Percentiles rank a stretch among this genome's conserved stretches.
Conservation (phyloP, 352 stramenopile species). For the Phytophthora meadii region DNA sequence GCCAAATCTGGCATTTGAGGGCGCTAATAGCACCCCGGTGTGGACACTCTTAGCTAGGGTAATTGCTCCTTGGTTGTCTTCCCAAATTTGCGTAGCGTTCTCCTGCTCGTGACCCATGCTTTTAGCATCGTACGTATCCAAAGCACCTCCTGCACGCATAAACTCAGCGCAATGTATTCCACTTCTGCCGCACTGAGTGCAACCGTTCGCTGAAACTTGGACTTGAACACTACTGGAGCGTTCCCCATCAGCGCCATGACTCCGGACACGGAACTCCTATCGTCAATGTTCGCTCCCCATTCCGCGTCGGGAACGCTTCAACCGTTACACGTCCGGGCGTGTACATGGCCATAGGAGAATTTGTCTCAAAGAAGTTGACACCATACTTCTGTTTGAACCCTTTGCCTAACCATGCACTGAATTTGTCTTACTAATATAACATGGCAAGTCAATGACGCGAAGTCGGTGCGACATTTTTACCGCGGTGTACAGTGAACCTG, state of each 20-base stretch:
- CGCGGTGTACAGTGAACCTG: too few relatives aligned
- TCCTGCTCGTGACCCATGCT: conserved; percentile 5
- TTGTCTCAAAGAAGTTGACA: too few relatives aligned
- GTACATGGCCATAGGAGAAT: too few relatives aligned
- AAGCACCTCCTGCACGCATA: conserved; percentile 18
- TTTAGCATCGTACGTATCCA: conserved; percentile 18
- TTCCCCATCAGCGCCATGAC: conserved; percentile 23
- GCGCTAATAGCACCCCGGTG: too few relatives aligned
- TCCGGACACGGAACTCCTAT: conserved; percentile 18
- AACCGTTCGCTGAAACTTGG: conserved; percentile 20
- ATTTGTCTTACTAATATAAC: too few relatives aligned
- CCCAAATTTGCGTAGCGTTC: background rate
- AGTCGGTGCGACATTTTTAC: too few relatives aligned
- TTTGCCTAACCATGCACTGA: too few relatives aligned
- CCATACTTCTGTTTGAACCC: too few relatives aligned
- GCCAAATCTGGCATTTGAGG: too few relatives aligned
- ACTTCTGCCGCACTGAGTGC: conserved; percentile 19
- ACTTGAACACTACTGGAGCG: conserved; percentile 13
- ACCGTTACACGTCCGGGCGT: background rate
- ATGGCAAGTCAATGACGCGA: too few relatives aligned
- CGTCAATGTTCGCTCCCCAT: conserved; percentile 15
- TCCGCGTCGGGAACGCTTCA: conserved; percentile 22
- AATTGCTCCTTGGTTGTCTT: background rate
- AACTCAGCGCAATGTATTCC: conserved; percentile 1
- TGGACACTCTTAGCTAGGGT: background rate